Percentiles rank a stretch among this genome's conserved stretches.
phyloP scores from a whole-genome alignment of 176 grass and related monocot species.

The Cocos nucifera region DNA sequence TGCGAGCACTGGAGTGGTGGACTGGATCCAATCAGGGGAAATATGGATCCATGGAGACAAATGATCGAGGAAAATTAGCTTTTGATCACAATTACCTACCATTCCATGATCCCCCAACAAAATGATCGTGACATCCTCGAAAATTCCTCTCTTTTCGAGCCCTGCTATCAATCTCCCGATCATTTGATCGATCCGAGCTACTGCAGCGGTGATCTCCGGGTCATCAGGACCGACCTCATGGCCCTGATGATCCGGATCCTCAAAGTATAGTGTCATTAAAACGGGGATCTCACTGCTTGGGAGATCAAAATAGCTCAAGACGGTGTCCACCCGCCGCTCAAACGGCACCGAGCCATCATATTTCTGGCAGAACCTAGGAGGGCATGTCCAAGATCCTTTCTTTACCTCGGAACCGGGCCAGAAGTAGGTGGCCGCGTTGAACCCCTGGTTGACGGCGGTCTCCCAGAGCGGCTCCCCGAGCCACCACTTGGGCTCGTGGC shows the following conservation, averaged over 20 bases:
- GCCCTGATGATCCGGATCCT: conserved; percentile 90
- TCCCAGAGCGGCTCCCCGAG: conserved; percentile 79
- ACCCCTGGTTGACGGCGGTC: conserved; percentile 52
- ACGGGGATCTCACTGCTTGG: conserved; percentile 50
- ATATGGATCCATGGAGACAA: conserved; percentile 67
- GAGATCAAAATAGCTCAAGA: conserved; percentile 77
- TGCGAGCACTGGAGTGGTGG: conserved; percentile 52
- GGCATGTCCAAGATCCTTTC: conserved; percentile 66
- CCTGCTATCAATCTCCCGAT: conserved; percentile 65
- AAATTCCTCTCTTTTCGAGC: conserved; percentile 60
- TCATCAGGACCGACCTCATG: conserved; percentile 87
- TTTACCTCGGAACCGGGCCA: conserved; percentile 78
- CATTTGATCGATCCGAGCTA: conserved; percentile 53
- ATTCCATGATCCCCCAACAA: conserved; percentile 80
- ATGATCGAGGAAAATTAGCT: conserved; percentile 58
- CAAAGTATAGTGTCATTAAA: conserved; percentile 81
- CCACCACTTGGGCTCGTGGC: conserved; percentile 70
- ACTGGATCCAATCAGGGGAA: conserved; percentile 52
- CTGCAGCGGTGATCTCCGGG: conserved; percentile 48
- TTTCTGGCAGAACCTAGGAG: conserved; percentile 48
- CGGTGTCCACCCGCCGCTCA: conserved; percentile 55
- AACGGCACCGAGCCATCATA: conserved; percentile 74
- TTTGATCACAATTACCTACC: conserved; percentile 80
- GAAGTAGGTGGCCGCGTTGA: conserved; percentile 64
- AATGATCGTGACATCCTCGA: conserved; percentile 87